A percentile compares a stretch with the other conserved stretches of the same genome.
Conservation (phyloP, 129 eudicot species). For the Arctium minus region DNA sequence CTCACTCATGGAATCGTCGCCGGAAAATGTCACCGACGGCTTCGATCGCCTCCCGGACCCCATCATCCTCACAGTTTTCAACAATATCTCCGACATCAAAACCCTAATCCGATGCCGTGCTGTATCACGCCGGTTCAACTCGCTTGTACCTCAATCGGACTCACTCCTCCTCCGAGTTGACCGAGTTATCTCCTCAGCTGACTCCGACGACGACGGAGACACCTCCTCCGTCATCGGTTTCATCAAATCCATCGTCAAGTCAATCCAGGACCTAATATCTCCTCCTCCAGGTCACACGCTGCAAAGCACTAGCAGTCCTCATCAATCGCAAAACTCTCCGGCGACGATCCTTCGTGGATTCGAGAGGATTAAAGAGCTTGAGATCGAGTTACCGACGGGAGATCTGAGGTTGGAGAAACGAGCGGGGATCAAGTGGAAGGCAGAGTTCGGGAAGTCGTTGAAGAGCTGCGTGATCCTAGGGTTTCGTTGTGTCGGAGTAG, state of each 20-base stretch:
- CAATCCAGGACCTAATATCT: constrained; percentile 38
- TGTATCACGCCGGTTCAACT: constrained; percentile 50
- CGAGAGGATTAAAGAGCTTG: constrained; percentile 39
- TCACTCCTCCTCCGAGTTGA: constrained; percentile 59
- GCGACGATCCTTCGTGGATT: constrained; percentile 39
- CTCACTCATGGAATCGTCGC: not conserved
- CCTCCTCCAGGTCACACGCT: constrained; percentile 11
- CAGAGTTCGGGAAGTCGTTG: constrained; percentile 47
- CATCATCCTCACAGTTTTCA: constrained; percentile 40
- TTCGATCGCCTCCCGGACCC: constrained; percentile 53
- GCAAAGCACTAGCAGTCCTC: not conserved
- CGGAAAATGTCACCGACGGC: constrained; percentile 26
- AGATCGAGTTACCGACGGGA: constrained; percentile 52
- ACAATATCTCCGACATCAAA: constrained; percentile 44
- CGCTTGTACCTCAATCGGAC: constrained; percentile 54
- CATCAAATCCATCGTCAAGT: constrained; percentile 39
- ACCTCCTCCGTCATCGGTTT: constrained; percentile 34
- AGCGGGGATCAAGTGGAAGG: constrained; percentile 45
- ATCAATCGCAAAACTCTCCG: constrained; percentile 38
- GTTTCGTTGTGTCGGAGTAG: constrained; percentile 34
- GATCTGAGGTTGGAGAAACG: constrained; percentile 51
- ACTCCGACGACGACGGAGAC: constrained; percentile 35
- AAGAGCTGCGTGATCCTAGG: constrained; percentile 50
- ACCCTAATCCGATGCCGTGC: constrained; percentile 52
- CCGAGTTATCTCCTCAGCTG: constrained; percentile 47